Conservation (phyloP, 106 monocot species). For the Allium cepa region DNA sequence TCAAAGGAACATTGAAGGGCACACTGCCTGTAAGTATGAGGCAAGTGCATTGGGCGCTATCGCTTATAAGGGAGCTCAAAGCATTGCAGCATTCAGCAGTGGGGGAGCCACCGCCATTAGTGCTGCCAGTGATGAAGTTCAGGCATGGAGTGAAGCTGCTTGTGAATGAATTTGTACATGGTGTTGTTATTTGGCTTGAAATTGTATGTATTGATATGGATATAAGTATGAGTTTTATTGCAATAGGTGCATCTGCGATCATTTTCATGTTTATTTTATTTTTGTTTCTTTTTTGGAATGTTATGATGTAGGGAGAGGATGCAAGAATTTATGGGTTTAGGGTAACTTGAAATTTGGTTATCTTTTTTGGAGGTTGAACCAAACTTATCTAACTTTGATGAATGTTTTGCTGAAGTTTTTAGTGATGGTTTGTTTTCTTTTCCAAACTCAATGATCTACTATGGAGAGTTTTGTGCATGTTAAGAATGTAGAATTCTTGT, state of each 20-base stretch:
- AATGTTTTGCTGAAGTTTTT: no score
- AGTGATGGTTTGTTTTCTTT: no score
- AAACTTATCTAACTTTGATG: background rate
- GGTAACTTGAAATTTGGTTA: background rate
- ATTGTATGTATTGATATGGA: background rate
- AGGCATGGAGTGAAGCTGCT: conserved; percentile 86
- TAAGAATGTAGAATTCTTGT: no score
- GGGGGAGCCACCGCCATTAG: conserved; percentile 55
- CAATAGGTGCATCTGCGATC: background rate
- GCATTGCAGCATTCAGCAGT: conserved; percentile 59
- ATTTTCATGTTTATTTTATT: background rate
- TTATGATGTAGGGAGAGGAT: background rate
- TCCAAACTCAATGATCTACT: no score
- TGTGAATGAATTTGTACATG: conserved; percentile 50
- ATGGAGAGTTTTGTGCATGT: no score
- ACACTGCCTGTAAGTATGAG: conserved; percentile 80
- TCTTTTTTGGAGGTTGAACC: background rate
- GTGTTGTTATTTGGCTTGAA: conserved; percentile 39
- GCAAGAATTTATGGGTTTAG: background rate
- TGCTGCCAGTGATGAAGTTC: conserved; percentile 79
- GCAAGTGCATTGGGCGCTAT: conserved; percentile 57
- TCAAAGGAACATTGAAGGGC: conserved; percentile 49
- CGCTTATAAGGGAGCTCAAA: conserved; percentile 30
- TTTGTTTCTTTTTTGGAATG: background rate
- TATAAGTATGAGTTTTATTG: background rate